A percentile compares a stretch with the other conserved stretches of the same genome.
Evolutionary conservation across 257 asterid genomes (phyloP).

Genomic region (Henckelia pumila): DNA sequence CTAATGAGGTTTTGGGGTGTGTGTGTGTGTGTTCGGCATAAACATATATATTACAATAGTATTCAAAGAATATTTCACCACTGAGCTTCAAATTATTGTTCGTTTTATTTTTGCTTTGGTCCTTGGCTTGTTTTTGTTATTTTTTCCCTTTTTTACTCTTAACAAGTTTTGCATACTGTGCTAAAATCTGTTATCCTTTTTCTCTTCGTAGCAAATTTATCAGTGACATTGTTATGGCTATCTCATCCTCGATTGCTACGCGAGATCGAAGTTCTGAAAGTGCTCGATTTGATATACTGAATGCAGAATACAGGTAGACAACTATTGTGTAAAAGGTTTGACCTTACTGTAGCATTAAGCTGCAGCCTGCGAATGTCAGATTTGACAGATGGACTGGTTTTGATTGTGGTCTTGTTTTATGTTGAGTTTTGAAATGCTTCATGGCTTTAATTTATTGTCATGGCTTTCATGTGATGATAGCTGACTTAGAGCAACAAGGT

Average conservation of each 20-base stretch:
- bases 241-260: conserved; percentile 78
- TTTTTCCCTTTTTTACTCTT: conserved; percentile 18
- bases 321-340: not conserved
- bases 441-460: not conserved
- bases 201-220: conserved; percentile 69
- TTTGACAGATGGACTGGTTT: conserved; percentile 9
- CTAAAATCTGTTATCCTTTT: conserved; percentile 25
- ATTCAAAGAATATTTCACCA: not conserved
- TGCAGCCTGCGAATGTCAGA: not conserved
- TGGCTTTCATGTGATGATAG: not conserved
- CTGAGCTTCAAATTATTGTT: not conserved
- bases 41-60: not conserved
- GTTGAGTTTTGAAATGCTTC: not conserved
- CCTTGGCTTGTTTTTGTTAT: conserved; percentile 3
- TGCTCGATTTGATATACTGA: conserved; percentile 91
- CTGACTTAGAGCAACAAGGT: not conserved
- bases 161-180: conserved; percentile 20
- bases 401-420: not conserved
- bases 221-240: conserved; percentile 80
- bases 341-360: not conserved
- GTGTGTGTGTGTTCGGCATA: not conserved
- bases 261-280: conserved; percentile 87
- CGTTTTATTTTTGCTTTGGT: conserved; percentile 11
- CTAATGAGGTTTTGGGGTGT: not conserved
- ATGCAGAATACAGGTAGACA: conserved; percentile 74